phyloP scores from a whole-genome alignment of 2,329 filamentous ascomycete genomes.

The Epichloe glyceriae region DNA sequence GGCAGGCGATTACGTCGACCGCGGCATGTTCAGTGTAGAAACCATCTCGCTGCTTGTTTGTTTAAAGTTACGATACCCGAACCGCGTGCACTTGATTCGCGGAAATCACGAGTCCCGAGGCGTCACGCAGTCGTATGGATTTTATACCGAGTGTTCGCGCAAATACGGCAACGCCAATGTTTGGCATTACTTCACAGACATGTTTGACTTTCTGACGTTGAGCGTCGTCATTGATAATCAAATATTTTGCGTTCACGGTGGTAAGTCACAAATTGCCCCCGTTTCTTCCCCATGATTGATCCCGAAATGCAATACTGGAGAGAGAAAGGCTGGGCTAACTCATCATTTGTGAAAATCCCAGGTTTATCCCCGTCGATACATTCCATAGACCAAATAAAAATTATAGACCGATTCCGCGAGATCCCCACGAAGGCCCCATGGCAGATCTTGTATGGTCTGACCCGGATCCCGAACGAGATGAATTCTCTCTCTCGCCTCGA shows the following conservation, averaged over 20 bases:
- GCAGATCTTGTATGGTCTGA: constrained; percentile 99
- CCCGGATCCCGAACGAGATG: constrained; percentile 91
- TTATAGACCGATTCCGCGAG: constrained; percentile 96
- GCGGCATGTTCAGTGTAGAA: constrained; percentile 96
- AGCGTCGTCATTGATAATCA: constrained; percentile 98
- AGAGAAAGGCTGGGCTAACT: not conserved
- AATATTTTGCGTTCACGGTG: constrained; percentile 97
- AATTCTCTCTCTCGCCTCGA: constrained; percentile 86
- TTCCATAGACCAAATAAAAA: constrained; percentile 98
- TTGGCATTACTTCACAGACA: constrained; percentile 99
- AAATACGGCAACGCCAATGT: constrained; percentile 99
- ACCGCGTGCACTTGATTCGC: constrained; percentile 89
- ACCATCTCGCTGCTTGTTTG: constrained; percentile 97
- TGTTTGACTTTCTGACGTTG: constrained; percentile 97
- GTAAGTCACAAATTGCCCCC: constrained; percentile 23
- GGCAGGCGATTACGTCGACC: constrained; percentile 89
- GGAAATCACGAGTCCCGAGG: constrained; percentile 97
- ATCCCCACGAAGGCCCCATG: constrained; percentile 98
- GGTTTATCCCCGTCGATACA: constrained; percentile 83
- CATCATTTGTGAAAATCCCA: constrained; percentile 16
- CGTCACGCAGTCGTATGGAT: constrained; percentile 96
- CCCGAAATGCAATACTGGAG: too few species aligned
- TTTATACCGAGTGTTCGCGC: constrained; percentile 94
- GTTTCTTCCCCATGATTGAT: not conserved
- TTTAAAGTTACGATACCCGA: constrained; percentile 90